Percentiles rank a stretch among this genome's conserved stretches.
Evolutionary conservation across 2,329 filamentous ascomycete species (phyloP).

Genomic region (Aspergillus sp.): DNA sequence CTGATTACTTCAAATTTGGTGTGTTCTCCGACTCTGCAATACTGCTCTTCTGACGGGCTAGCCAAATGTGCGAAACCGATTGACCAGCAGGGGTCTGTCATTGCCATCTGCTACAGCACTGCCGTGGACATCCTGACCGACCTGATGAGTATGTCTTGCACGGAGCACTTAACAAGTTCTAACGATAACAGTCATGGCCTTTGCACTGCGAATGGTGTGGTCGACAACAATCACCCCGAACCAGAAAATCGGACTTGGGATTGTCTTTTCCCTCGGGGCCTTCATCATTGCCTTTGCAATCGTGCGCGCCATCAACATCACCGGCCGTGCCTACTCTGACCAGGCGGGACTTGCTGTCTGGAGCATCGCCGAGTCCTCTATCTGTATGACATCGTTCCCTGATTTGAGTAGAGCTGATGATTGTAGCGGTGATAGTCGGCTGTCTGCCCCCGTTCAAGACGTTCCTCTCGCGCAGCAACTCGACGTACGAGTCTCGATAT

Average conservation of each 20-base stretch:
- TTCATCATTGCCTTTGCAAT: constrained; percentile 26
- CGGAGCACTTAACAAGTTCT: background rate
- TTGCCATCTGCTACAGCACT: constrained; percentile 23
- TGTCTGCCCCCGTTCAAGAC: constrained; percentile 21
- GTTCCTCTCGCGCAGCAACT: constrained; percentile 12
- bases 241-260: constrained; percentile 27
- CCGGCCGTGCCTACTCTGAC: constrained; percentile 21
- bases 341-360: constrained; percentile 19
- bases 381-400: constrained; percentile 9
- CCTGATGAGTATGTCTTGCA: constrained; percentile 20
- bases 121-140: constrained; percentile 25
- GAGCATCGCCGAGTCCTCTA: constrained; percentile 20
- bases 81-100: constrained; percentile 16
- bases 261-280: constrained; percentile 29
- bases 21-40: background rate
- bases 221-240: constrained; percentile 25
- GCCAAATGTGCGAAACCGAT: constrained; percentile 17
- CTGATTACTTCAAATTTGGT: constrained; percentile 20
- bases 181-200: constrained; percentile 27
- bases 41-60: background rate
- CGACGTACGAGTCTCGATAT: constrained; percentile 1
- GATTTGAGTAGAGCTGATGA: background rate
- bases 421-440: constrained; percentile 17
- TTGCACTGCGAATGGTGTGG: constrained; percentile 29
- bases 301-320: constrained; percentile 28